Evolutionary conservation across 352 stramenopile species (phyloP), one percentile per base, ranked within the genome.

Genomic region (Globisporangium camurandrum): DNA sequence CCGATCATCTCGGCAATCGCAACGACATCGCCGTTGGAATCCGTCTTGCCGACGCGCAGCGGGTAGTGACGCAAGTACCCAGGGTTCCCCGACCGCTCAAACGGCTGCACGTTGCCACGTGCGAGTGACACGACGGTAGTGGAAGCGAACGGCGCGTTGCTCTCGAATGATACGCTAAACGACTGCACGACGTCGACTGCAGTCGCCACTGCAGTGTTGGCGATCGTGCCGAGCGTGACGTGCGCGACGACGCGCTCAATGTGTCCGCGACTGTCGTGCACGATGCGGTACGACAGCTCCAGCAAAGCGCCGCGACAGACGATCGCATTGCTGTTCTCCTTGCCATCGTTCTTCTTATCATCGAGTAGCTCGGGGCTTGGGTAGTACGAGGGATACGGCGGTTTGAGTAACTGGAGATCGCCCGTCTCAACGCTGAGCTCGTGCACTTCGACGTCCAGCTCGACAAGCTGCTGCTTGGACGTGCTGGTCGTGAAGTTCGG

Each of bases 41-140:
- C 30, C 11, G 69, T 1, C 8, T 65, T 22, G 14, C 68, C 68
- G 6, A 75, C 66, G 7, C 68, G 68, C 8, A 79, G 38, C 1
- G 66, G 68, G 23, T 49, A 52, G 23, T 75, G 62, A 9, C 56
- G 30, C 17, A 62, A 33, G 39, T 74, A 79, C 17, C 68, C 68
- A 5, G 68, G 68, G 20, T 71, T 75, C 0, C 68, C 68, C 0
- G 68, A 79, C 2, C 68, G 63, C 23, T 51, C 30, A 24, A 71
- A 75, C 3, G 53, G 63, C 17, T 61, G 33, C 1, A 74, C 1
- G 51, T 79, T 79, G 3, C 68, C 66, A 16, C 64, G 61, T 14
- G 50, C 30, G 9, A 79, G 49, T 11, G 66, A 64, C 16, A 69
- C 49, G 17, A 61, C 16, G 0, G 38, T 31, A n/a, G n/a, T n/a